Percentiles rank a stretch among this genome's conserved stretches.
Evolutionary conservation across 2,329 filamentous ascomycete species (phyloP).

Genomic region (Xylaria digitata): DNA sequence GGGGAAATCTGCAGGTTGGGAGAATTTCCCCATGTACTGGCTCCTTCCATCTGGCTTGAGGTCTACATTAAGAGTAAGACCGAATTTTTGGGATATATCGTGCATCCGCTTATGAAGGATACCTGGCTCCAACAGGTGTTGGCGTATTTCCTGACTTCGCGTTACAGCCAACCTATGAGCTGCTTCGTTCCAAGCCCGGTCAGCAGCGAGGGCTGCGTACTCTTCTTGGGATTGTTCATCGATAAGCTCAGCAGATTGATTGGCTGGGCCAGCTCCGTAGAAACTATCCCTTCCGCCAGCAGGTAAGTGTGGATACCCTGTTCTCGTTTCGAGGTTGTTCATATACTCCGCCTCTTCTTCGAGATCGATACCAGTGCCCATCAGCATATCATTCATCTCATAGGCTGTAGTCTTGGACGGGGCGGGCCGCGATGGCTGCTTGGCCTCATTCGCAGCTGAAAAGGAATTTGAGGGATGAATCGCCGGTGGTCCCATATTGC

Average conservation of each 20-base stretch:
- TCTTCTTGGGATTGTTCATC: conserved; percentile 68
- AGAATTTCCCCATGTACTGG: conserved; percentile 60
- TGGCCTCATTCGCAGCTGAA: conserved; percentile 48
- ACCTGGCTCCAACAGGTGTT: conserved; percentile 78
- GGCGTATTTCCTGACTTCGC: conserved; percentile 75
- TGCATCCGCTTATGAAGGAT: conserved; percentile 68
- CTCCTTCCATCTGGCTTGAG: conserved; percentile 57
- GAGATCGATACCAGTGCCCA: conserved; percentile 86
- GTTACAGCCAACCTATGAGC: conserved; percentile 69
- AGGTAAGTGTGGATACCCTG: conserved; percentile 66
- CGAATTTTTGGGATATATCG: conserved; percentile 68
- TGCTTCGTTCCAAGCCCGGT: conserved; percentile 74
- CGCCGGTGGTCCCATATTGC: conserved; percentile 51
- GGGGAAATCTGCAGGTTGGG: conserved; percentile 61
- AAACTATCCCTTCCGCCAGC: conserved; percentile 67
- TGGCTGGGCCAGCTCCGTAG: conserved; percentile 73
- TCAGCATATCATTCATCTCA: conserved; percentile 85
- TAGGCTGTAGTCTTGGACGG: conserved; percentile 72
- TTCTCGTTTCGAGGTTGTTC: conserved; percentile 69
- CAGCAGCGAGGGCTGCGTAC: conserved; percentile 72
- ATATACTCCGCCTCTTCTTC: conserved; percentile 87
- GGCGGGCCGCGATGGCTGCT: conserved; percentile 69
- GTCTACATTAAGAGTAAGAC: conserved; percentile 67
- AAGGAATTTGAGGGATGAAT: conserved; percentile 43
- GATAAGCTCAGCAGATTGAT: conserved; percentile 66